These are phyloP conservation scores for Colletotrichum acutatum DNA, from an alignment of 2,329 filamentous ascomycete species.

Conservation along the genomic window DNA sequence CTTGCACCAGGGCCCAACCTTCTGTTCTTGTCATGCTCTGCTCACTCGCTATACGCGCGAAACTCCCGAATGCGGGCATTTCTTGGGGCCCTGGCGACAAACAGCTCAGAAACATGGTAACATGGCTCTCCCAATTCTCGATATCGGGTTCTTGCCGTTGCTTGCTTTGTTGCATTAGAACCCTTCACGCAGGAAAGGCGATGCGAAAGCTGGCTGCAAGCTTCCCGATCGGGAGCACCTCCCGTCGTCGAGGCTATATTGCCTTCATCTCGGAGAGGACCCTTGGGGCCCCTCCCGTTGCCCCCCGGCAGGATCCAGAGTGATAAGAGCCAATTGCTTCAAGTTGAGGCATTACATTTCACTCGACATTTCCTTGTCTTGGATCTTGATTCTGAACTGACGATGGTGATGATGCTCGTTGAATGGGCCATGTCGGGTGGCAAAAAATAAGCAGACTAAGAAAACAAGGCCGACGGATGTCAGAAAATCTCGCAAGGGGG, in stretches of 20 bases:
- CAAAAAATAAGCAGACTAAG: not conserved
- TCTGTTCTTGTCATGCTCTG: too few relatives aligned
- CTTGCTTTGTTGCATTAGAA: not conserved
- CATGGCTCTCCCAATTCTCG: not conserved
- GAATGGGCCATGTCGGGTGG: not conserved
- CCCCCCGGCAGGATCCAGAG: not conserved
- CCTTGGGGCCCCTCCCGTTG: not conserved
- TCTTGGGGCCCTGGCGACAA: not conserved
- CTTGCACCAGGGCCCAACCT: not conserved
- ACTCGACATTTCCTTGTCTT: not conserved
- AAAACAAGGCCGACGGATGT: constrained; percentile 1
- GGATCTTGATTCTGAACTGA: not conserved
- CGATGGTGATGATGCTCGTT: not conserved
- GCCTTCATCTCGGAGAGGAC: constrained; percentile 24
- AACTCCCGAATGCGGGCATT: not conserved
- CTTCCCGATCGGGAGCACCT: constrained; percentile 1
- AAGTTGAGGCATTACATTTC: not conserved
- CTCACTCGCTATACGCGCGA: too few relatives aligned
- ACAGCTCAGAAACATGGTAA: not conserved
- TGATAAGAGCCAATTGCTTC: not conserved
- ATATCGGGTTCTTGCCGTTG: not conserved
- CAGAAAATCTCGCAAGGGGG: constrained; percentile 16
- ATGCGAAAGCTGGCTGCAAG: not conserved
- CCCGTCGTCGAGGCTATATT: constrained; percentile 20
- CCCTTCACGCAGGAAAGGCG: not conserved